phyloP scores from a whole-genome alignment of 2,329 filamentous ascomycete species.

The Pseudocercospora musae region DNA sequence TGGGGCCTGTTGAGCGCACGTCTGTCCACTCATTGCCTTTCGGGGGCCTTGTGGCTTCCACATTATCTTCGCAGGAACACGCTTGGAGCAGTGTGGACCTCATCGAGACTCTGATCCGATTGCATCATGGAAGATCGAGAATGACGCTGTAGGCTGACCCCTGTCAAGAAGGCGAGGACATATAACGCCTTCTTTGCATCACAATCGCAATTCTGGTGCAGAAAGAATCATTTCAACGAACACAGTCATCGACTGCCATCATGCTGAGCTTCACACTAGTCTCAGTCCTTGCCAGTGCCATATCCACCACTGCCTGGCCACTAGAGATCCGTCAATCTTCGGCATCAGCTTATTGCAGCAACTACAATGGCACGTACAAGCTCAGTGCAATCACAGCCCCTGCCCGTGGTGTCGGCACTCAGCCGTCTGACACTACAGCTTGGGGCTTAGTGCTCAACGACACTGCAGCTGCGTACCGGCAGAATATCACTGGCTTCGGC shows the following conservation, averaged over 20 bases:
- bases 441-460: conserved; percentile 26
- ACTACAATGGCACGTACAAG: conserved; percentile 18
- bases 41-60: not conserved
- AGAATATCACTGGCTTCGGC: conserved; percentile 21
- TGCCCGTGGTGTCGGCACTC: not conserved
- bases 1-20: not conserved
- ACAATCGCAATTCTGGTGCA: not conserved
- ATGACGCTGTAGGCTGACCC: not conserved
- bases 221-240: not conserved
- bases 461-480: conserved; percentile 18
- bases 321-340: conserved; percentile 9
- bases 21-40: not conserved
- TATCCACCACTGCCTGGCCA: not conserved
- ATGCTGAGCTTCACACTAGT: not conserved
- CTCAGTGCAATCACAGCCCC: conserved; percentile 17
- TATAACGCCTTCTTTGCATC: not conserved
- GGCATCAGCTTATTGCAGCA: conserved; percentile 17
- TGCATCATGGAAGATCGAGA: not conserved
- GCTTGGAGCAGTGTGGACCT: not conserved
- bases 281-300: not conserved
- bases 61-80: not conserved
- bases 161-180: not conserved
- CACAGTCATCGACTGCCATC: not conserved
- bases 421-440: conserved; percentile 2
- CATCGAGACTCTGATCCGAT: not conserved